phyloP scores from a whole-genome alignment of 176 grass and related monocot genomes.

The Pontederia crassipes region DNA sequence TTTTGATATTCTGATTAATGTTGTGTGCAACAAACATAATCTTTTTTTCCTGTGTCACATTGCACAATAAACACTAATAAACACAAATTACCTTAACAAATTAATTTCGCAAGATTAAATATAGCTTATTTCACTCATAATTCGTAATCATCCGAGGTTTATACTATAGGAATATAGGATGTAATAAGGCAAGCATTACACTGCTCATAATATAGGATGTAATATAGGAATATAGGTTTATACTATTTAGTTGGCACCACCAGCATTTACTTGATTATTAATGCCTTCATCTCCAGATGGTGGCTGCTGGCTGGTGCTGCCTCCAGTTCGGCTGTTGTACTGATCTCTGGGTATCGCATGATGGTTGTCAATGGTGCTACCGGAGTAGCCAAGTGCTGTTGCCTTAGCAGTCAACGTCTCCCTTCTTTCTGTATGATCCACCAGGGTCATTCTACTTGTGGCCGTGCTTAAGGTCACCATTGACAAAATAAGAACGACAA shows the following conservation, averaged over 20 bases:
- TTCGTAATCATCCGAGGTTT: no score
- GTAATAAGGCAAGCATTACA: no score
- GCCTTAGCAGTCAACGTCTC: constrained; percentile 6
- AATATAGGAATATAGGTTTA: no score
- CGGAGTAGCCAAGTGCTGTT: constrained; percentile 1
- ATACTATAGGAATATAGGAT: no score
- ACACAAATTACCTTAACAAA: no score
- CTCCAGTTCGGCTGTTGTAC: constrained; percentile 17
- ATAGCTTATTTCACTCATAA: no score
- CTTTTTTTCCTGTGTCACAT: no score
- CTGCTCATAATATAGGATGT: no score
- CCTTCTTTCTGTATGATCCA: constrained; percentile 17
- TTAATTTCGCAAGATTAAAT: no score
- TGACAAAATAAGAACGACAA: constrained; percentile 17
- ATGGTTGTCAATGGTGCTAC: constrained; percentile 25
- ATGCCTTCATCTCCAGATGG: constrained; percentile 5
- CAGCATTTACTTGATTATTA: constrained; percentile 7
- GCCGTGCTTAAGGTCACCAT: constrained; percentile 9
- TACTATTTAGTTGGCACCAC: neutral
- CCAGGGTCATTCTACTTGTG: constrained; percentile 17
- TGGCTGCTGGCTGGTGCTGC: constrained; percentile 2
- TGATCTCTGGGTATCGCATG: constrained; percentile 33
- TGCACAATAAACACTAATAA: no score
- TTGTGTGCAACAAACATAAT: no score
- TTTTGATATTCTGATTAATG: no score